Evolutionary conservation across 139 green algal species (phyloP).

Genomic region (Picochlorum sp.): DNA sequence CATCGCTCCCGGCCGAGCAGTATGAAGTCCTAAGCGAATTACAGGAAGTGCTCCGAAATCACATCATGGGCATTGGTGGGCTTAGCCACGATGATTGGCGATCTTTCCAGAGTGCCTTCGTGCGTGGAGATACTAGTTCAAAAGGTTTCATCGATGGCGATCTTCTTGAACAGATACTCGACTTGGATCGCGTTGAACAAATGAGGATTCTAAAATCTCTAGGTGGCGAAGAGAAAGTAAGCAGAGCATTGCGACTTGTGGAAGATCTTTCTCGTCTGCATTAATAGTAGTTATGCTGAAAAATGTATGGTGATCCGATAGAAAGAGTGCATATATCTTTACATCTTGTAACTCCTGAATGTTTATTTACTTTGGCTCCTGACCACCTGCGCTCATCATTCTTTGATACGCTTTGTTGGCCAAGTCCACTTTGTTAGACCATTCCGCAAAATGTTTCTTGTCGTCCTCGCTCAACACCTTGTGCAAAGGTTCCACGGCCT

Average conservation of each 20-base stretch:
- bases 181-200: slow-evolving; percentile 46
- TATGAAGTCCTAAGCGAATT: slow-evolving; percentile 64
- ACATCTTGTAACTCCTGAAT: too few relatives aligned
- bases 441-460: slow-evolving; percentile 29
- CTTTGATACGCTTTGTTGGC: slow-evolving; percentile 9
- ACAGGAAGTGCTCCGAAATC: slow-evolving; percentile 57
- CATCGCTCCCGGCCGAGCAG: slow-evolving; percentile 53
- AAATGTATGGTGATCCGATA: not conserved
- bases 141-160: slow-evolving; percentile 90
- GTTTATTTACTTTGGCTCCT: not conserved
- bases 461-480: slow-evolving; percentile 13
- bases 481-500: not conserved
- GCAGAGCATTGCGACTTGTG: slow-evolving; percentile 38
- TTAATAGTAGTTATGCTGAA: slow-evolving; percentile 16
- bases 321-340: not conserved
- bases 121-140: not conserved
- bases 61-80: slow-evolving; percentile 80
- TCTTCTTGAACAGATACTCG: slow-evolving; percentile 87
- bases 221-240: slow-evolving; percentile 1
- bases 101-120: slow-evolving; percentile 71
- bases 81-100: slow-evolving; percentile 77
- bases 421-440: slow-evolving; percentile 14
- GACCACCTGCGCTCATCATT: not conserved
- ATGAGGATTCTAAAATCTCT: slow-evolving; percentile 14
- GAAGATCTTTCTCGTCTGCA: slow-evolving; percentile 69